phyloP scores from a whole-genome alignment of 139 green algal species.

The Auxenochlorella protothecoides region DNA sequence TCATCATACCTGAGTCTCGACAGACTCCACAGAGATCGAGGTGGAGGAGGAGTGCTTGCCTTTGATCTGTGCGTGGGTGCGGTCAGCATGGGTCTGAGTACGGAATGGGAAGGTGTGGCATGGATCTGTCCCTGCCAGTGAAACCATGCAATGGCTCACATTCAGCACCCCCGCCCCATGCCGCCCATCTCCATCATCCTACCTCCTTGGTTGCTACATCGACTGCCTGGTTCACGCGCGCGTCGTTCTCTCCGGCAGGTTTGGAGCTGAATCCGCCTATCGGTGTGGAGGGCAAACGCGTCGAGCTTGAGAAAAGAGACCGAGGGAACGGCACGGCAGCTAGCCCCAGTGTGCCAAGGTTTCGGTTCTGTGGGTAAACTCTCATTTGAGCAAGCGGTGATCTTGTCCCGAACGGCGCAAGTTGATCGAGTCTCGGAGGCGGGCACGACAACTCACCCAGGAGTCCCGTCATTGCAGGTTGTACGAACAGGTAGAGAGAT shows the following conservation, averaged over 20 bases:
- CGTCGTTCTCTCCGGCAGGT: slow-evolving; percentile 6
- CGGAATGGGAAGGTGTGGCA: too few species aligned
- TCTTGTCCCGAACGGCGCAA: too few species aligned
- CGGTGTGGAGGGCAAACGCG: background rate
- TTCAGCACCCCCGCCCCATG: background rate
- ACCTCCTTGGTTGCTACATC: slow-evolving; percentile 3
- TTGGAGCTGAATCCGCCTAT: slow-evolving; percentile 16
- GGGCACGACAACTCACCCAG: background rate
- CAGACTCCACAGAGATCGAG: background rate
- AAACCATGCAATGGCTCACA: background rate
- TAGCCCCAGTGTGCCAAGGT: background rate
- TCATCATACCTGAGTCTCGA: too few species aligned
- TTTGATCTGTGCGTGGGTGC: background rate
- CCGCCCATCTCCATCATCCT: background rate
- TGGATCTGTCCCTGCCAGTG: background rate
- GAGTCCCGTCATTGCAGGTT: background rate
- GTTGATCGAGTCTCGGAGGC: too few species aligned
- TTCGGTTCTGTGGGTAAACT: background rate
- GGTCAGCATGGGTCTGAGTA: background rate
- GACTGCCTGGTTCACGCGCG: background rate
- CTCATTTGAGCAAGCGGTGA: too few species aligned
- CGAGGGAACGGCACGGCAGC: background rate
- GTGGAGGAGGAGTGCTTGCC: background rate
- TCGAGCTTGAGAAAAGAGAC: background rate
- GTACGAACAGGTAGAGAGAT: too few species aligned